Percentiles rank a stretch among this genome's conserved stretches.
phyloP scores from a whole-genome alignment of 345 rosid genomes.

The Zanthoxylum bungeanum region DNA sequence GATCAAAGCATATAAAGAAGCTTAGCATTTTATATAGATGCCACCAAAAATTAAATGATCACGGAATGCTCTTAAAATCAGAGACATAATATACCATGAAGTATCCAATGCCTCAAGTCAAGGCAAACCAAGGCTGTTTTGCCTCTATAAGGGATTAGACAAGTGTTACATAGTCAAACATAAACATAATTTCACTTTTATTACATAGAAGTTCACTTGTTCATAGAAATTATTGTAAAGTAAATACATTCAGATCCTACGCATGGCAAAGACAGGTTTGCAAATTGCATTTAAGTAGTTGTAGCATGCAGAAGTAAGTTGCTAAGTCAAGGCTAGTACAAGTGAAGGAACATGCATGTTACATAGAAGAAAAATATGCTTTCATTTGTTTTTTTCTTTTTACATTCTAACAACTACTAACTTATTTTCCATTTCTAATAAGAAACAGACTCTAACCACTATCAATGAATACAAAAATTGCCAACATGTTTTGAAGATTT shows the following conservation, averaged over 20 bases:
- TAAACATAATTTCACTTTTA: background rate
- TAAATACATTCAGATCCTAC: background rate
- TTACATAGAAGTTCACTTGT: background rate
- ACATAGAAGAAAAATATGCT: background rate
- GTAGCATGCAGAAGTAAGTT: background rate
- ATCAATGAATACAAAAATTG: background rate
- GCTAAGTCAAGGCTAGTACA: background rate
- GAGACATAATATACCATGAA: background rate
- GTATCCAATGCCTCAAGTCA: background rate
- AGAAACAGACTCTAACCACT: background rate
- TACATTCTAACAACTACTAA: too few species aligned
- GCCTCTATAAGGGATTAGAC: background rate
- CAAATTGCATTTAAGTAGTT: background rate
- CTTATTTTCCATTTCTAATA: constrained; percentile 56
- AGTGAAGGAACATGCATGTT: background rate
- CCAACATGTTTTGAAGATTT: background rate
- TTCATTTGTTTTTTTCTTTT: background rate
- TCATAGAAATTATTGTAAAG: background rate
- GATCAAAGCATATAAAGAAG: background rate
- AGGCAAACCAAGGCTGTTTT: too few species aligned
- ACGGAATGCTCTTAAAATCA: background rate
- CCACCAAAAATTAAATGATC: background rate
- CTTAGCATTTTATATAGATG: background rate
- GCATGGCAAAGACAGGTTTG: background rate
- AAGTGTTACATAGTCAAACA: background rate